These are phyloP conservation scores for Clitopilus hobsonii DNA, from an alignment of 768 basidiomycete species.

Conservation along the genomic window DNA sequence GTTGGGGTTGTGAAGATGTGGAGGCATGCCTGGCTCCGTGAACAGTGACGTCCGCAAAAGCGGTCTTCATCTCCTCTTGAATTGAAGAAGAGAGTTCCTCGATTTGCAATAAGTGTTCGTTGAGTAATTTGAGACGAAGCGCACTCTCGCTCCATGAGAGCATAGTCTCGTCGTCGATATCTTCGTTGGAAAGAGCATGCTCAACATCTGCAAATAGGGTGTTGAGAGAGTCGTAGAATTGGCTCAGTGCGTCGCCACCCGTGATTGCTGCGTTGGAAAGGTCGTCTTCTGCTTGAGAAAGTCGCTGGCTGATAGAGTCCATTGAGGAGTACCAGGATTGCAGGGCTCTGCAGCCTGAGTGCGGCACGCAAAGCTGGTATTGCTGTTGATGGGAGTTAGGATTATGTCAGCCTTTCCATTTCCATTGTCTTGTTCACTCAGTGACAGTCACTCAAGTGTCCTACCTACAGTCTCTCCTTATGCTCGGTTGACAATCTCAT, in stretches of 20 bases:
- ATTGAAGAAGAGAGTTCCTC: slow-evolving; percentile 2
- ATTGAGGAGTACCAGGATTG: neutral
- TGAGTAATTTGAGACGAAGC: slow-evolving; percentile 8
- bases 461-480: no score
- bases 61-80: slow-evolving; percentile 7
- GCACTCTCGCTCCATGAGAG: slow-evolving; percentile 9
- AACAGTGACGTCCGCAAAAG: slow-evolving; percentile 9
- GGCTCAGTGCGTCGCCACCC: slow-evolving; percentile 2
- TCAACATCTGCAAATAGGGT: slow-evolving; percentile 1
- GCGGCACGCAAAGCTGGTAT: no score
- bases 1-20: no score
- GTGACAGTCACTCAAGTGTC: no score
- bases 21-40: no score
- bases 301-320: neutral
- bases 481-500: no score
- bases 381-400: no score
- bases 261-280: neutral
- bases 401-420: no score
- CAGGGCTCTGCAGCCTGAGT: no score
- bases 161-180: slow-evolving; percentile 5
- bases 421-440: no score
- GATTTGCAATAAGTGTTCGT: slow-evolving; percentile 8
- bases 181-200: neutral
- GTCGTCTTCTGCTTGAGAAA: neutral
- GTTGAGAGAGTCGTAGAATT: slow-evolving; percentile 4